Evolutionary conservation across 108 stramenopile species (phyloP).

Genomic region (Nannochloropsis gaditana): DNA sequence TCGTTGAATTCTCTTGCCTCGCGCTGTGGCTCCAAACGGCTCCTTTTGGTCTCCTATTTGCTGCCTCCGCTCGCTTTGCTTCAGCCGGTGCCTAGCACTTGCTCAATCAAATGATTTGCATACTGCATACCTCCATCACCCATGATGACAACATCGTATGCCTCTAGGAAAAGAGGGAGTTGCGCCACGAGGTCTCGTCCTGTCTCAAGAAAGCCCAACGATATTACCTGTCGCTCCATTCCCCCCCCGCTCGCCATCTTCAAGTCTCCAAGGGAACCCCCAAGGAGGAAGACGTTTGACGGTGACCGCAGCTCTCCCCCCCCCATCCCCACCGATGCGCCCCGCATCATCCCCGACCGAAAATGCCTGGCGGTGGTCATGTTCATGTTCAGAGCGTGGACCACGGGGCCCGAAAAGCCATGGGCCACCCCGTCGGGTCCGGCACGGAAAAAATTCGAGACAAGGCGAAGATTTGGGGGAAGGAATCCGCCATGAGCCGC

Average conservation of each 20-base stretch:
- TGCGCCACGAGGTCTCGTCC: conserved; percentile 14
- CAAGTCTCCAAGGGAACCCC: neutral
- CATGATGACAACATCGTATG: conserved; percentile 32
- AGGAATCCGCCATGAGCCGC: neutral
- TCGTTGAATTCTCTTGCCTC: no score
- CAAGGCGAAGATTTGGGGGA: conserved; percentile 26
- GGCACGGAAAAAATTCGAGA: conserved; percentile 32
- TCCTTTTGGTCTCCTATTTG: conserved; percentile 16
- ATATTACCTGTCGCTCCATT: neutral
- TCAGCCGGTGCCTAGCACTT: conserved; percentile 21
- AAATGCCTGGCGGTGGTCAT: neutral
- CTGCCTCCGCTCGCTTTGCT: neutral
- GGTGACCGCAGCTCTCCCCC: conserved; percentile 13
- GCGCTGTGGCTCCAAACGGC: neutral
- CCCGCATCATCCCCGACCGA: conserved; percentile 25
- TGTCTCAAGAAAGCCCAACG: conserved; percentile 27
- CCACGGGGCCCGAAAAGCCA: conserved; percentile 22
- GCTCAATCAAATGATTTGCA: conserved; percentile 15
- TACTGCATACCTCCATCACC: conserved; percentile 29
- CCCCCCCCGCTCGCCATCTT: neutral
- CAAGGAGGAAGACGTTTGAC: neutral
- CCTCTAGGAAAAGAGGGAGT: conserved; percentile 22
- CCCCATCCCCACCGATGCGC: conserved; percentile 15
- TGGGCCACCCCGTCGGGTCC: conserved; percentile 29
- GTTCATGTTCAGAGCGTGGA: conserved; percentile 28